A percentile compares a stretch with the other conserved stretches of the same genome.
Evolutionary conservation across 1,284 basidiomycete genomes (phyloP).

Genomic region (Austroboletus niveus): DNA sequence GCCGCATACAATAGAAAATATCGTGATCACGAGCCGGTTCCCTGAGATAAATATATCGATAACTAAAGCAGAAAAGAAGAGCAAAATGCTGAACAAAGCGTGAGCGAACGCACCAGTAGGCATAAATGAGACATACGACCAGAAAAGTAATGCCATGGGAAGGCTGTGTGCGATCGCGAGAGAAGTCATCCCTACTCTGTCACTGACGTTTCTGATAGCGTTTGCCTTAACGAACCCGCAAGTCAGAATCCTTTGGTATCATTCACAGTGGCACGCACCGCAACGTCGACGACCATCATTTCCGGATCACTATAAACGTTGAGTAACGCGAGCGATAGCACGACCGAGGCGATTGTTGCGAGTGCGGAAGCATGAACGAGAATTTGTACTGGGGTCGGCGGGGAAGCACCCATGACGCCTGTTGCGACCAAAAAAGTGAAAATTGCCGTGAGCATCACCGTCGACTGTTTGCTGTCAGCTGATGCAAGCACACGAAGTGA

Average conservation of each 20-base stretch:
- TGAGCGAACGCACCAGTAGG: neutral
- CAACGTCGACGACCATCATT: constrained; percentile 3
- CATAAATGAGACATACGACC: neutral
- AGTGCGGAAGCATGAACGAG: constrained; percentile 13
- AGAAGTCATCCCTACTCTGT: neutral
- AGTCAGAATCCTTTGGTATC: too few relatives aligned
- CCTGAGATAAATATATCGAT: neutral
- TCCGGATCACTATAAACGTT: constrained; percentile 17
- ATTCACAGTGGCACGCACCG: constrained; percentile 9
- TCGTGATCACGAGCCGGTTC: neutral
- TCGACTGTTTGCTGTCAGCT: constrained; percentile 12
- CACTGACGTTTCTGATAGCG: neutral
- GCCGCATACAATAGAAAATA: neutral
- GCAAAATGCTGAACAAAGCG: neutral
- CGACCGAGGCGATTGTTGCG: constrained; percentile 14
- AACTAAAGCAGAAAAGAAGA: neutral
- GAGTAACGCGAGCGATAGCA: constrained; percentile 14
- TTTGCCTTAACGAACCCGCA: neutral
- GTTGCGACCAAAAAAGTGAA: constrained; percentile 21
- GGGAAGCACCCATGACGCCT: neutral
- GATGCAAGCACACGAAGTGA: neutral
- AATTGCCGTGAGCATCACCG: constrained; percentile 19
- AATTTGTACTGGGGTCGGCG: neutral
- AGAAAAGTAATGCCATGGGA: constrained; percentile 1
- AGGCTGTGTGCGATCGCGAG: constrained; percentile 6